Conservation (phyloP, 2,329 filamentous ascomycete genomes). For the Knufia fluminis region DNA sequence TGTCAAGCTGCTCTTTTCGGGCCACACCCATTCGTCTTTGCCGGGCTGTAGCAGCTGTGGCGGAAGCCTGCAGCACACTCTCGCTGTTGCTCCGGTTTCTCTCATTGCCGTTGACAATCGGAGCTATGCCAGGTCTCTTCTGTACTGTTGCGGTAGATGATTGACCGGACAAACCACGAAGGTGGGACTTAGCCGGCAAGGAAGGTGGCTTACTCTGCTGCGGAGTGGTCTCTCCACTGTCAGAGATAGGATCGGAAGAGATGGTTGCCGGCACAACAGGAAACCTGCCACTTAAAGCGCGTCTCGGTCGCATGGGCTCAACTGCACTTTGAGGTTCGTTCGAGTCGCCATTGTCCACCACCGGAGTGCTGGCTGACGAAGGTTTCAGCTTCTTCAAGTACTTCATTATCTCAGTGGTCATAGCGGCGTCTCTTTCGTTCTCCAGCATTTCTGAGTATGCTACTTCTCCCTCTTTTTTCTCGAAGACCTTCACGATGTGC, state of each 20-base stretch:
- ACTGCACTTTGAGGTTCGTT: slow-evolving; percentile 58
- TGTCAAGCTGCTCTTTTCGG: slow-evolving; percentile 47
- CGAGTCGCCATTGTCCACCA: slow-evolving; percentile 32
- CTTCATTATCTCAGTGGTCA: slow-evolving; percentile 52
- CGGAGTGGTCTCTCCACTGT: slow-evolving; percentile 17
- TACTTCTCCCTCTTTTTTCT: slow-evolving; percentile 57
- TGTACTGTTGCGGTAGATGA: slow-evolving; percentile 36
- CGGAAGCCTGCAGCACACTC: slow-evolving; percentile 43
- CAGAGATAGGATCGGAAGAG: slow-evolving; percentile 32
- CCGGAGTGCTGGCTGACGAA: slow-evolving; percentile 26
- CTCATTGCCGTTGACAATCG: slow-evolving; percentile 52
- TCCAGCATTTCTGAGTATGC: slow-evolving; percentile 46
- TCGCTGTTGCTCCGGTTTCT: slow-evolving; percentile 54
- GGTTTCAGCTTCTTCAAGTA: slow-evolving; percentile 44
- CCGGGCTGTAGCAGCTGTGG: slow-evolving; percentile 34
- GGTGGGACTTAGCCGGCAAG: slow-evolving; percentile 72
- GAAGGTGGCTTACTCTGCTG: slow-evolving; percentile 52
- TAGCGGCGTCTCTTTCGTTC: slow-evolving; percentile 50
- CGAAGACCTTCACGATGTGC: slow-evolving; percentile 61
- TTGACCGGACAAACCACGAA: slow-evolving; percentile 47
- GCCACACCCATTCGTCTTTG: slow-evolving; percentile 54
- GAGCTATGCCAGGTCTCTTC: slow-evolving; percentile 65
- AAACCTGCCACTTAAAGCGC: slow-evolving; percentile 47
- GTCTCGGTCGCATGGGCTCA: slow-evolving; percentile 59
- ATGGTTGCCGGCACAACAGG: slow-evolving; percentile 59